These are phyloP conservation scores for Mucor irregularis DNA, from an alignment of 371 early-diverging fungal genomes.

Conservation along the genomic window DNA sequence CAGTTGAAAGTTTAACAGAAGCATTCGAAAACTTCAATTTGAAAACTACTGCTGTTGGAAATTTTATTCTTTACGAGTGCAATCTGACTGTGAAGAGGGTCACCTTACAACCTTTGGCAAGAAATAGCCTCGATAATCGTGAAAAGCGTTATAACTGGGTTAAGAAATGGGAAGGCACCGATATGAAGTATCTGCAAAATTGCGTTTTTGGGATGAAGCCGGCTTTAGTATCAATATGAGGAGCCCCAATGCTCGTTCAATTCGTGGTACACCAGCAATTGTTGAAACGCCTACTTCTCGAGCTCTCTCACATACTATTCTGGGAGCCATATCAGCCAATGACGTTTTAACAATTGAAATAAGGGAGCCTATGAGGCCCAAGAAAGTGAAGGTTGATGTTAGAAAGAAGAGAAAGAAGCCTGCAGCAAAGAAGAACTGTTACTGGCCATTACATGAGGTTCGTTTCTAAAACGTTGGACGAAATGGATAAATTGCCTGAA, in stretches of 20 bases:
- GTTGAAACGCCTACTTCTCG: slow-evolving; percentile 11
- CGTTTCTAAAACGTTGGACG: slow-evolving; percentile 2
- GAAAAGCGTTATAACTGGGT: slow-evolving; percentile 8
- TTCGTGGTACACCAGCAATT: slow-evolving; percentile 17
- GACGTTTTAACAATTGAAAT: slow-evolving; percentile 1
- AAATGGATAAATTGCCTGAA: slow-evolving; percentile 10
- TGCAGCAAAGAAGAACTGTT: neutral
- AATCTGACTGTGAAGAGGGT: slow-evolving; percentile 12
- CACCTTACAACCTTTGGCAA: slow-evolving; percentile 9
- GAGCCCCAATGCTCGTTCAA: slow-evolving; percentile 15
- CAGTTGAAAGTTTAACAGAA: slow-evolving; percentile 12
- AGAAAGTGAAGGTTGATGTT: slow-evolving; percentile 6
- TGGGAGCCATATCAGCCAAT: slow-evolving; percentile 10
- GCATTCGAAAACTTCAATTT: slow-evolving; percentile 15
- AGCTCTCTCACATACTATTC: slow-evolving; percentile 10
- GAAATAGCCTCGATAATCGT: slow-evolving; percentile 15
- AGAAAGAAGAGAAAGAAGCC: slow-evolving; percentile 6
- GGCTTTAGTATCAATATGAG: slow-evolving; percentile 23
- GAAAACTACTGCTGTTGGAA: slow-evolving; percentile 15
- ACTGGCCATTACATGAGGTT: slow-evolving; percentile 7
- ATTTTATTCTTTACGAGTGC: slow-evolving; percentile 19
- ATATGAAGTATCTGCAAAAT: slow-evolving; percentile 16
- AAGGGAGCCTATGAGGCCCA: slow-evolving; percentile 1
- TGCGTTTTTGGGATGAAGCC: slow-evolving; percentile 23
- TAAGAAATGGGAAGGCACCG: slow-evolving; percentile 6